Evolutionary conservation across 108 stramenopile genomes (phyloP).

Genomic region (Cyclotella cryptica): DNA sequence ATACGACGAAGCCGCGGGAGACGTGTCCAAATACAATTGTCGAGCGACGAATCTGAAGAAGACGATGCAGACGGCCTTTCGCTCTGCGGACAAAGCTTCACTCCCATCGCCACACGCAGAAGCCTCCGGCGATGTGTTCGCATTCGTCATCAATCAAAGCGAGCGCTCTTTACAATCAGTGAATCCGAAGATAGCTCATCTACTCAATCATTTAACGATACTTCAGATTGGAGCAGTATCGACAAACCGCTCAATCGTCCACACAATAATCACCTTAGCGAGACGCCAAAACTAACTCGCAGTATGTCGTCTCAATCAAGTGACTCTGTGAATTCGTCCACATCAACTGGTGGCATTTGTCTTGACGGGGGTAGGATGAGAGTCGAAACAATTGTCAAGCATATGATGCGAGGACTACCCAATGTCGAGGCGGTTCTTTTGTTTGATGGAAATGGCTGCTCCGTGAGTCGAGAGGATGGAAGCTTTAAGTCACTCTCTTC

Average conservation of each 20-base stretch:
- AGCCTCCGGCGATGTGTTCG: not conserved
- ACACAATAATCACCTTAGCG: not conserved
- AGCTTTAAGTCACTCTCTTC: slow-evolving; percentile 24
- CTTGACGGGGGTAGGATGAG: slow-evolving; percentile 20
- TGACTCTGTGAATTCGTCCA: not conserved
- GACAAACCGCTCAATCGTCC: not conserved
- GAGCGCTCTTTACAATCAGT: not conserved
- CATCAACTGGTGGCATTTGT: not conserved
- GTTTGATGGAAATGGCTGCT: slow-evolving; percentile 14
- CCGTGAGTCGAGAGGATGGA: slow-evolving; percentile 3
- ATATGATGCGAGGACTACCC: slow-evolving; percentile 32
- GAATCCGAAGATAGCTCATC: not conserved
- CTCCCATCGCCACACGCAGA: slow-evolving; percentile 1
- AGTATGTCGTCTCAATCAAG: slow-evolving; percentile 19
- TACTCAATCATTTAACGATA: not conserved
- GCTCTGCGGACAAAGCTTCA: not conserved
- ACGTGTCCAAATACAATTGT: not conserved
- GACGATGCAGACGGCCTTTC: not conserved
- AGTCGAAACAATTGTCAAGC: slow-evolving; percentile 31
- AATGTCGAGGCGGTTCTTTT: slow-evolving; percentile 31
- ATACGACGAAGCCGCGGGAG: not conserved
- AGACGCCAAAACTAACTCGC: slow-evolving; percentile 14
- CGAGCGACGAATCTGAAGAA: slow-evolving; percentile 14
- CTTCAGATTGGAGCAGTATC: not conserved
- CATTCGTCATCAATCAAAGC: not conserved